These are phyloP conservation scores for Paecilomyces sp. DNA, from an alignment of 2,329 filamentous ascomycete species.

Conservation along the genomic window DNA sequence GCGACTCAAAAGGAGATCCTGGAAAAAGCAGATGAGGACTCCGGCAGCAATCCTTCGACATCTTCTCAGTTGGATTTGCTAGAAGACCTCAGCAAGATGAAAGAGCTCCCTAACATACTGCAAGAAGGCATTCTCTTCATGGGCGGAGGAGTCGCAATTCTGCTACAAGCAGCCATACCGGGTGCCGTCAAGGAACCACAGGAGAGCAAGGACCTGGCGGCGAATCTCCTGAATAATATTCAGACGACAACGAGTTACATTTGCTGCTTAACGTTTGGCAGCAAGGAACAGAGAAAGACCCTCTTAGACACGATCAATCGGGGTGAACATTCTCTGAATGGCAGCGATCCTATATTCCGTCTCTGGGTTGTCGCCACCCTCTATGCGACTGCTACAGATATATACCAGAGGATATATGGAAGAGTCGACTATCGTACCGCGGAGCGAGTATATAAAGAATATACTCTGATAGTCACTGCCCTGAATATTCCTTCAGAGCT, in stretches of 20 bases:
- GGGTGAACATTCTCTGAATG: conserved; percentile 14
- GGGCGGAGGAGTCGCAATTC: conserved; percentile 24
- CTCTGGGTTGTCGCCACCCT: conserved; percentile 29
- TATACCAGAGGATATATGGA: conserved; percentile 30
- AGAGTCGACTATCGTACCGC: conserved; percentile 23
- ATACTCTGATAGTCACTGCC: conserved; percentile 18
- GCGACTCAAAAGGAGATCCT: conserved; percentile 1
- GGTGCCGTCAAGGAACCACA: conserved; percentile 13
- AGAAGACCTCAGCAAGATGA: conserved; percentile 23
- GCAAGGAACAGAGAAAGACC: conserved; percentile 18
- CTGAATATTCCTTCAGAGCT: conserved; percentile 19
- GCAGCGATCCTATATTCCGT: conserved; percentile 15
- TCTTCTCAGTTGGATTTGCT: conserved; percentile 14
- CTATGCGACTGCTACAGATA: conserved; percentile 28
- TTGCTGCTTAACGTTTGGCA: conserved; percentile 27
- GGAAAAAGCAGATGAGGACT: conserved; percentile 8
- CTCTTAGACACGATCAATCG: conserved; percentile 18
- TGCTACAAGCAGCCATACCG: conserved; percentile 27
- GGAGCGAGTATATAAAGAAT: conserved; percentile 24
- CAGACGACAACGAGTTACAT: conserved; percentile 25
- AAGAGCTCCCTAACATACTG: conserved; percentile 28
- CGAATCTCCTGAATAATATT: conserved; percentile 21
- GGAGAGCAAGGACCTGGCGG: conserved; percentile 15
- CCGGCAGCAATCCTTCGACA: conserved; percentile 1
- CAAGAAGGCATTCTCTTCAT: conserved; percentile 29